phyloP scores from a whole-genome alignment of 1,284 basidiomycete species.

The Cutaneotrichosporon cutaneum region DNA sequence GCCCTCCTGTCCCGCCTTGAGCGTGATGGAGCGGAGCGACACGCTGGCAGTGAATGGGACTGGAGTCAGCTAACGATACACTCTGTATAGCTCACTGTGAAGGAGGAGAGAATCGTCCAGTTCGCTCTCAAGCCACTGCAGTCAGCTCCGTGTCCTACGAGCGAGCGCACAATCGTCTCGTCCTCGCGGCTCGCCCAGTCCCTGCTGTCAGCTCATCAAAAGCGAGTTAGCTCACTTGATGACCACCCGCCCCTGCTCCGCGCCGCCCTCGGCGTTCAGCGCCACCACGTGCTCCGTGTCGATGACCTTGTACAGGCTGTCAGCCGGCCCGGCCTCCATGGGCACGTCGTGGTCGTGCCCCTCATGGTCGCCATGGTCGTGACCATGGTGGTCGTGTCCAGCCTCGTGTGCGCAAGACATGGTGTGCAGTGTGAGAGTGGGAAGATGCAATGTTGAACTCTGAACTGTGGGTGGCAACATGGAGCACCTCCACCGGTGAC shows the following conservation, averaged over 20 bases:
- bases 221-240: constrained; percentile 45
- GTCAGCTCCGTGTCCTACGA: constrained; percentile 3
- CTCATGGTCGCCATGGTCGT: constrained; percentile 31
- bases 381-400: constrained; percentile 31
- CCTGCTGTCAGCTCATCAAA: constrained; percentile 25
- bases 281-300: constrained; percentile 50
- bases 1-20: constrained; percentile 49
- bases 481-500: background rate
- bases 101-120: constrained; percentile 51
- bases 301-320: constrained; percentile 44
- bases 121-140: constrained; percentile 46
- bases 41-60: constrained; percentile 52
- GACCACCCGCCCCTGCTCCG: constrained; percentile 44
- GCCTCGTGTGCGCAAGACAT: constrained; percentile 46
- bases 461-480: background rate
- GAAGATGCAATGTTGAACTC: constrained; percentile 5
- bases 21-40: constrained; percentile 49
- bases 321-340: constrained; percentile 43
- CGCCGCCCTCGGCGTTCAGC: constrained; percentile 48
- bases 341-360: constrained; percentile 51
- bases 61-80: constrained; percentile 19
- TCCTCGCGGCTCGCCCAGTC: constrained; percentile 48
- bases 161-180: constrained; percentile 39
- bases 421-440: background rate
- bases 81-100: constrained; percentile 35